Conservation (phyloP, 2,329 filamentous ascomycete species). For the Venturia carpophila region DNA sequence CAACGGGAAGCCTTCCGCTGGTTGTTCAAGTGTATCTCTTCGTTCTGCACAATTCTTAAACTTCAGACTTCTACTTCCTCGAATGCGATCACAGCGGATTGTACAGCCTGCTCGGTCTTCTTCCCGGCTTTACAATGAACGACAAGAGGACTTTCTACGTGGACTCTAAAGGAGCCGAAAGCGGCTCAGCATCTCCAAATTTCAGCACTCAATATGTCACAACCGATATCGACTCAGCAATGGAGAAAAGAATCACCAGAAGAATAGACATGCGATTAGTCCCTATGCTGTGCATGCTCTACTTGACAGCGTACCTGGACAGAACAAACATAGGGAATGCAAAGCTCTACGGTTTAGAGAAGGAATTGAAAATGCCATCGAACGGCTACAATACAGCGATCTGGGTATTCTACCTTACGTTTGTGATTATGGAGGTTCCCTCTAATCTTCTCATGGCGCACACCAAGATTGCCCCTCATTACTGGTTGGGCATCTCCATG, state of each 20-base stretch:
- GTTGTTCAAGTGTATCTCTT: neutral
- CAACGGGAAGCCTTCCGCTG: neutral
- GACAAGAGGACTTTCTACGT: neutral
- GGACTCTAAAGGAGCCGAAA: neutral
- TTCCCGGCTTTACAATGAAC: neutral
- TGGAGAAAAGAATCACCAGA: conserved; percentile 40
- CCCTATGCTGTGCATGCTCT: conserved; percentile 55
- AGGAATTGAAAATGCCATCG: conserved; percentile 45
- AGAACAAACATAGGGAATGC: conserved; percentile 68
- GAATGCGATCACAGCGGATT: too few species aligned
- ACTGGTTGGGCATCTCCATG: conserved; percentile 34
- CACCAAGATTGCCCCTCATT: conserved; percentile 28
- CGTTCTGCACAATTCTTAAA: neutral
- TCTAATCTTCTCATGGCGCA: conserved; percentile 34
- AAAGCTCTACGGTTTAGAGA: conserved; percentile 55
- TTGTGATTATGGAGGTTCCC: conserved; percentile 26
- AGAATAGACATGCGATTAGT: conserved; percentile 46
- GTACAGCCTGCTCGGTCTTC: neutral
- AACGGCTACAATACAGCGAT: conserved; percentile 34
- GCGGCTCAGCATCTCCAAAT: neutral
- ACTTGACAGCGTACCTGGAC: conserved; percentile 59
- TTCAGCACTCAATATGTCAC: neutral
- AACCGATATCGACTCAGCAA: conserved; percentile 18
- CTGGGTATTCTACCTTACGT: conserved; percentile 31
- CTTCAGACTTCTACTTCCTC: too few species aligned